Evolutionary conservation across 1,139 yeast genomes (phyloP).

Genomic region (Taphrina sp.): DNA sequence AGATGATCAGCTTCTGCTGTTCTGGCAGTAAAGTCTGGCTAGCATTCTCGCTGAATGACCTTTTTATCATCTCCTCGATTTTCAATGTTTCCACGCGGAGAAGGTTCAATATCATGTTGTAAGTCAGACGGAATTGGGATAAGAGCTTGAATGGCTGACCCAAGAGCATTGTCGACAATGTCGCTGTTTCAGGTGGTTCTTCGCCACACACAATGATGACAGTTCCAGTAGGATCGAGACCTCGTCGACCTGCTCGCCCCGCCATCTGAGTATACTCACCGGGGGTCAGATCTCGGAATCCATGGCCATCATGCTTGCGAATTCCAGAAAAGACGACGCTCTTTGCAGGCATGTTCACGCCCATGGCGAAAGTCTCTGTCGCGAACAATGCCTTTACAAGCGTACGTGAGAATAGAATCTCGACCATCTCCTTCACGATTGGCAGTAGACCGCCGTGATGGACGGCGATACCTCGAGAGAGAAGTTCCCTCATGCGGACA

Average conservation of each 20-base stretch:
- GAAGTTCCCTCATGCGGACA: constrained; percentile 70
- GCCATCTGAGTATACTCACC: constrained; percentile 99
- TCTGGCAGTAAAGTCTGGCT: constrained; percentile 85
- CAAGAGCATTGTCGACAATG: constrained; percentile 71
- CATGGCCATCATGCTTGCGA: constrained; percentile 85
- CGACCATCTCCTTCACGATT: constrained; percentile 91
- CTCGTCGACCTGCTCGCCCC: constrained; percentile 98
- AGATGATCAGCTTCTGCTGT: constrained; percentile 65
- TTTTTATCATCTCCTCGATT: constrained; percentile 96
- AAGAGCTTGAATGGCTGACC: constrained; percentile 87
- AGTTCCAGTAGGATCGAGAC: constrained; percentile 87
- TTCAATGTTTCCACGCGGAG: constrained; percentile 87
- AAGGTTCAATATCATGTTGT: constrained; percentile 89
- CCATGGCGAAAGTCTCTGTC: constrained; percentile 98
- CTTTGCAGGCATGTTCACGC: constrained; percentile 92
- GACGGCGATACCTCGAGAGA: constrained; percentile 89
- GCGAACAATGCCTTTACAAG: constrained; percentile 90
- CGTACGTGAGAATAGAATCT: constrained; percentile 80
- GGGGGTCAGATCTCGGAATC: constrained; percentile 75
- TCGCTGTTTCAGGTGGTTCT: constrained; percentile 48
- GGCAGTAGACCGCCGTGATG: constrained; percentile 97
- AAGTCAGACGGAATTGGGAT: constrained; percentile 89
- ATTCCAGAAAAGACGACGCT: constrained; percentile 87
- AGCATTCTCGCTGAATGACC: constrained; percentile 89
- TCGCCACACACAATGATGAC: constrained; percentile 91